Conservation (phyloP, 2,329 filamentous ascomycete species). For the Periconia sp. region DNA sequence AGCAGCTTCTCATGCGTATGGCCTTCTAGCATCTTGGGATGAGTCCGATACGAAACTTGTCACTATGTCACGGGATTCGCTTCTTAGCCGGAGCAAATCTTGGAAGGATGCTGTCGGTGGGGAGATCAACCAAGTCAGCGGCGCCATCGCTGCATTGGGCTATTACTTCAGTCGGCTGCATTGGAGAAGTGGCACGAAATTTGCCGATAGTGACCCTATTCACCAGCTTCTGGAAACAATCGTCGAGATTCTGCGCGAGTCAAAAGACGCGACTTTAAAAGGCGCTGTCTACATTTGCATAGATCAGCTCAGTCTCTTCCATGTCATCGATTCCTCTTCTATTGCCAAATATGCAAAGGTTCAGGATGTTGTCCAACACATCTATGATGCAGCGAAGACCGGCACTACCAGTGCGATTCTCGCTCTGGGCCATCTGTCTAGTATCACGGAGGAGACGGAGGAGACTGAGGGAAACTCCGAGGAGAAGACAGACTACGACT, state of each 20-base stretch:
- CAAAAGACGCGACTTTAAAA: conserved; percentile 62
- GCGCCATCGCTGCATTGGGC: conserved; percentile 63
- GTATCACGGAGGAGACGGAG: conserved; percentile 59
- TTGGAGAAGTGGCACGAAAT: conserved; percentile 53
- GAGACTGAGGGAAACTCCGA: conserved; percentile 39
- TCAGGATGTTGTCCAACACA: conserved; percentile 63
- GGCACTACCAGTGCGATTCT: conserved; percentile 82
- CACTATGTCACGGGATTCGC: conserved; percentile 49
- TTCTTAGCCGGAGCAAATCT: conserved; percentile 54
- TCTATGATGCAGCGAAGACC: conserved; percentile 74
- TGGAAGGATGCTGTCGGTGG: conserved; percentile 68
- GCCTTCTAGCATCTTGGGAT: conserved; percentile 75
- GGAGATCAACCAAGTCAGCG: conserved; percentile 64
- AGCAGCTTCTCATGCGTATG: conserved; percentile 73
- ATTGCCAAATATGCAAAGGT: conserved; percentile 43
- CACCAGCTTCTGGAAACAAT: conserved; percentile 52
- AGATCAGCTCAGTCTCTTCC: conserved; percentile 67
- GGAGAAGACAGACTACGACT: conserved; percentile 49
- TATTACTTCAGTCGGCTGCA: conserved; percentile 64
- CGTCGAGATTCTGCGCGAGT: conserved; percentile 59
- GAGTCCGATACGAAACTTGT: conserved; percentile 50
- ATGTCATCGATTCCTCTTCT: conserved; percentile 55
- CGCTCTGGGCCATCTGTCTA: conserved; percentile 78
- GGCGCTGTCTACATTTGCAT: conserved; percentile 64
- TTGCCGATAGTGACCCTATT: conserved; percentile 43